These are phyloP conservation scores for Plasmodium relictum DNA, from an alignment of 169 alveolate species.

Conservation along the genomic window DNA sequence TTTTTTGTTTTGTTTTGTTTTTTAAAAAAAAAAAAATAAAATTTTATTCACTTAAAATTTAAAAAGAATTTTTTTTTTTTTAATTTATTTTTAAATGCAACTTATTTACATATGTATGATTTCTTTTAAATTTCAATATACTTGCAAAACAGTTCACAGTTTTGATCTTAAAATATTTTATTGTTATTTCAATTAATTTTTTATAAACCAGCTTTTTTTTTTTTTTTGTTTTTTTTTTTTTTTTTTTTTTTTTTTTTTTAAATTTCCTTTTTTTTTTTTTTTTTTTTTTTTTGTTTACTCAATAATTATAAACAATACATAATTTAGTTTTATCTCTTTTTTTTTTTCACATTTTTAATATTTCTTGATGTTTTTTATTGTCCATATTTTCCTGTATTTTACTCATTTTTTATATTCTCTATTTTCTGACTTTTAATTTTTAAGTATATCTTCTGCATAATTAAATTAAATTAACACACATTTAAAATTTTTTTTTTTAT, in stretches of 20 bases:
- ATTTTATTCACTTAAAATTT: too few relatives aligned
- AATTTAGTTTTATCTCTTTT: background rate
- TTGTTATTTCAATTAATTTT: constrained; percentile 15
- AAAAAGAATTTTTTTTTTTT: background rate
- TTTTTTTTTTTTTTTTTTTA: constrained; percentile 8
- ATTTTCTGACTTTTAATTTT: constrained; percentile 22
- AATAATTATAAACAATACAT: background rate
- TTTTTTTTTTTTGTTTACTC: background rate
- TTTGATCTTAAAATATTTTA: constrained; percentile 37
- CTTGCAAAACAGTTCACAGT: constrained; percentile 22
- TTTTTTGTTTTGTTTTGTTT: too few relatives aligned
- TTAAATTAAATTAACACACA: constrained; percentile 16
- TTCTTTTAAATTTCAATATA: constrained; percentile 20
- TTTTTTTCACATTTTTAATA: constrained; percentile 4
- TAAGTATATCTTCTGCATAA: constrained; percentile 39
- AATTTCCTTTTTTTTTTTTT: background rate
- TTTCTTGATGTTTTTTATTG: background rate
- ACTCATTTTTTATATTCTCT: background rate
- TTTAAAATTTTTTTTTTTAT: constrained; percentile 7
- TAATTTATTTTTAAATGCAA: background rate
- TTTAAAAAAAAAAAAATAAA: too few relatives aligned
- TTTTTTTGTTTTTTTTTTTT: constrained; percentile 41
- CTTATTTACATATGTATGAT: background rate
- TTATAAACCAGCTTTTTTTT: constrained; percentile 43
- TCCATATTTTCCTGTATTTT: constrained; percentile 12